phyloP scores from a whole-genome alignment of 2,329 filamentous ascomycete species.

The Colletotrichum sp. region DNA sequence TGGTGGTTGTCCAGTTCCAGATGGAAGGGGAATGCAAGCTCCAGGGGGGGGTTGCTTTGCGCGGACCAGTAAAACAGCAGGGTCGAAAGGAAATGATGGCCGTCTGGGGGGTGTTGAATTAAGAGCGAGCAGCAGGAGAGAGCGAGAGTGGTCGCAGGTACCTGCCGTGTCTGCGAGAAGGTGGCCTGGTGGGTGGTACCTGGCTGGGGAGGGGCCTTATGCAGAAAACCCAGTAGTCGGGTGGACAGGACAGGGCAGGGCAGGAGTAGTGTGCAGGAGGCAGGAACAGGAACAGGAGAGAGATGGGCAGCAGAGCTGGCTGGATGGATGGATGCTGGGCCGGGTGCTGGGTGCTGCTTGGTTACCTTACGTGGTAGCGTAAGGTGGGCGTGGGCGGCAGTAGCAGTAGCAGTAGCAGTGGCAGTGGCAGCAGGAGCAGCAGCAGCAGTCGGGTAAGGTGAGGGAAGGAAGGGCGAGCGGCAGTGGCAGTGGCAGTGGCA shows the following conservation, averaged over 20 bases:
- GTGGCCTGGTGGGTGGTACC: neutral
- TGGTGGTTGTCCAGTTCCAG: constrained; percentile 20
- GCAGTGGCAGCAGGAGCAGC: neutral
- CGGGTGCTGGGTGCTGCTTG: neutral
- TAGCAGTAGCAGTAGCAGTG: neutral
- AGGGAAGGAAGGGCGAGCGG: neutral
- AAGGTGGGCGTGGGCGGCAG: neutral
- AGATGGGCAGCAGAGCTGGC: neutral
- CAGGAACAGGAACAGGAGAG: neutral
- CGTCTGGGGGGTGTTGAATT: constrained; percentile 16
- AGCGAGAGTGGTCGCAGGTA: neutral
- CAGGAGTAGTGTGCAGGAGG: neutral
- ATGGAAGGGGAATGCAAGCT: constrained; percentile 26
- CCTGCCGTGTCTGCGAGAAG: neutral
- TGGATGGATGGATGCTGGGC: neutral
- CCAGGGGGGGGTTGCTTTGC: constrained; percentile 22
- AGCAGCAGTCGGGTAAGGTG: neutral
- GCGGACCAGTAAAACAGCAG: constrained; percentile 23
- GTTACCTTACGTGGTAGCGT: neutral
- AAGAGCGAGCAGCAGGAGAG: neutral
- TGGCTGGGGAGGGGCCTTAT: neutral
- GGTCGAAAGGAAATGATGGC: constrained; percentile 24
- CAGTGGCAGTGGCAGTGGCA: neutral
- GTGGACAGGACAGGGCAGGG: constrained; percentile 7
- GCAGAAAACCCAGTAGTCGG: constrained; percentile 16